phyloP scores from a whole-genome alignment of 2,329 filamentous ascomycete species.

The Cladophialophora bantiana region DNA sequence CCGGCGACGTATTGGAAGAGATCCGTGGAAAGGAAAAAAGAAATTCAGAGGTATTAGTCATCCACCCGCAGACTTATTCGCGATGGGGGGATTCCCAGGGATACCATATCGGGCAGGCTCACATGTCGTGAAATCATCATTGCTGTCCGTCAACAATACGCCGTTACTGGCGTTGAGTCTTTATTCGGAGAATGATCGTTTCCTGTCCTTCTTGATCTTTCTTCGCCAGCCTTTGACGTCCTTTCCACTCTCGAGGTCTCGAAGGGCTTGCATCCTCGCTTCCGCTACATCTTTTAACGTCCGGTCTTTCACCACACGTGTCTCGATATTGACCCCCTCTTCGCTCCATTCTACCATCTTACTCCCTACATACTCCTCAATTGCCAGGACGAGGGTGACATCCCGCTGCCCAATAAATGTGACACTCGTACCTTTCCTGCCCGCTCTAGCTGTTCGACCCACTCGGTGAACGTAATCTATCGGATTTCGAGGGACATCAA shows the following conservation, averaged over 20 bases:
- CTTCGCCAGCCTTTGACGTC: conserved; percentile 86
- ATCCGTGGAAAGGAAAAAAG: not conserved
- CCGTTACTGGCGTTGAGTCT: not conserved
- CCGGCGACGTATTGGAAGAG: not conserved
- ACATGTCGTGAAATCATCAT: not conserved
- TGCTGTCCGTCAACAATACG: not conserved
- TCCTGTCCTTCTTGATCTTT: conserved; percentile 46
- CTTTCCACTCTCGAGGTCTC: conserved; percentile 90
- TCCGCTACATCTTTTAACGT: conserved; percentile 85
- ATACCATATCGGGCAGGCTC: not conserved
- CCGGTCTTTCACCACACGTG: conserved; percentile 80
- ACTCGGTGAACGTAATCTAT: conserved; percentile 98
- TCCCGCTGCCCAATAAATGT: conserved; percentile 93
- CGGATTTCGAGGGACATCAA: conserved; percentile 92
- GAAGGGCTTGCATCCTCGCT: conserved; percentile 88
- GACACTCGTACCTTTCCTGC: conserved; percentile 79
- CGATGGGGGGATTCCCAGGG: too few species aligned
- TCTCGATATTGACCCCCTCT: conserved; percentile 93
- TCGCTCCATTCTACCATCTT: conserved; percentile 86
- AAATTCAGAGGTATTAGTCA: not conserved
- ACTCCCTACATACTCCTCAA: conserved; percentile 81
- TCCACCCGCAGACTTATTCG: not conserved
- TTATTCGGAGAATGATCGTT: conserved; percentile 16
- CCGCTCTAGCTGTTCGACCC: conserved; percentile 92
- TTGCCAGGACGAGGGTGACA: conserved; percentile 86